Evolutionary conservation across 768 basidiomycete genomes (phyloP).

Genomic region (Punctularia strigosozonata): DNA sequence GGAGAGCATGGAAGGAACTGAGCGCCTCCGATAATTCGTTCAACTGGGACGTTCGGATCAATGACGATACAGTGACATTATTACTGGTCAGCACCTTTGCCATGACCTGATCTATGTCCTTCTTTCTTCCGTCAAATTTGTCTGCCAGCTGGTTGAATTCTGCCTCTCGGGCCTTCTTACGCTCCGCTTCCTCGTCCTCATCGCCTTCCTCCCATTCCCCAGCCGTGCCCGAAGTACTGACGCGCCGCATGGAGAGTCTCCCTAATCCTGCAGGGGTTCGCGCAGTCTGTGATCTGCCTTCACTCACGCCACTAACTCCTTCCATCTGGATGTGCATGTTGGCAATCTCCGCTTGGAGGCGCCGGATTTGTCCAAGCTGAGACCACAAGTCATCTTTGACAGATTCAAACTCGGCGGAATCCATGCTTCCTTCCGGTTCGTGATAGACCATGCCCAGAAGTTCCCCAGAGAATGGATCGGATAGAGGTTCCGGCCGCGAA

Average conservation of each 20-base stretch:
- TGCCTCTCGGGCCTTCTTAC: constrained; percentile 39
- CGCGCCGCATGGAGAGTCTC: constrained; percentile 13
- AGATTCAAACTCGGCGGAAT: constrained; percentile 9
- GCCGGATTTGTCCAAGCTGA: constrained; percentile 56
- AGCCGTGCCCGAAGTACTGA: constrained; percentile 34
- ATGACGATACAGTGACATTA: constrained; percentile 2
- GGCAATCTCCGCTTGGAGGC: constrained; percentile 62
- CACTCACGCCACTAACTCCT: constrained; percentile 36
- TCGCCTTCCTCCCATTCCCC: constrained; percentile 29
- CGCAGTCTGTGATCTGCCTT: constrained; percentile 11
- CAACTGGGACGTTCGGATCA: constrained; percentile 26
- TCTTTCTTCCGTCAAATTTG: constrained; percentile 59
- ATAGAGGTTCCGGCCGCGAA: constrained; percentile 17
- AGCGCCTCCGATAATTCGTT: constrained; percentile 37
- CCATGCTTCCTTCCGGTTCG: constrained; percentile 3
- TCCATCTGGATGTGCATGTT: constrained; percentile 71
- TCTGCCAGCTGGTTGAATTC: constrained; percentile 58
- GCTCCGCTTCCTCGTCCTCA: constrained; percentile 39
- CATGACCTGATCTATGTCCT: constrained; percentile 64
- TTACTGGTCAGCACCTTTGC: constrained; percentile 36
- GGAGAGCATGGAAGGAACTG: constrained; percentile 31
- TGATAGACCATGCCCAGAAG: constrained; percentile 25
- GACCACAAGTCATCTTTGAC: constrained; percentile 49
- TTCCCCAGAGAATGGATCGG: constrained; percentile 39
- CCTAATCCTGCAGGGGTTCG: constrained; percentile 19